These are phyloP conservation scores for Calonectria honghensis DNA, from an alignment of 2,329 filamentous ascomycete genomes.

Conservation along the genomic window DNA sequence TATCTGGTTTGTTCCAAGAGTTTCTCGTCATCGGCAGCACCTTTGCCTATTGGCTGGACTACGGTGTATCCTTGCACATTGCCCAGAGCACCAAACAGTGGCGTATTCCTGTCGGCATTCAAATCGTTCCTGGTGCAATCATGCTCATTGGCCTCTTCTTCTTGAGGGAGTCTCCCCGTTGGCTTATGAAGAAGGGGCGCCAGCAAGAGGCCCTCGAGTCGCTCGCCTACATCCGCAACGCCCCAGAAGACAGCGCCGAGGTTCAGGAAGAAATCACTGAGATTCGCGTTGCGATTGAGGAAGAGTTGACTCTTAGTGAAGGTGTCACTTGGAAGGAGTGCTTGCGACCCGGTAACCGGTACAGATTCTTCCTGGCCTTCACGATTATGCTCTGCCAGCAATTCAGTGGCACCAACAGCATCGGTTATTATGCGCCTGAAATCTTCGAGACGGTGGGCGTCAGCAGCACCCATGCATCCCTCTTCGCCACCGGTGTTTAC, in stretches of 20 bases:
- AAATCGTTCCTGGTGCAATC: slow-evolving; percentile 33
- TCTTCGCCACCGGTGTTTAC: slow-evolving; percentile 57
- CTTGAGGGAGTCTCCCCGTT: slow-evolving; percentile 47
- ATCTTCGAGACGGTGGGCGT: slow-evolving; percentile 57
- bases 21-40: slow-evolving; percentile 49
- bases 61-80: slow-evolving; percentile 44
- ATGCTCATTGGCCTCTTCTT: slow-evolving; percentile 33
- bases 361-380: slow-evolving; percentile 33
- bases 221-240: slow-evolving; percentile 35
- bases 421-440: slow-evolving; percentile 58
- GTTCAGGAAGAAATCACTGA: slow-evolving; percentile 27
- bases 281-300: slow-evolving; percentile 21
- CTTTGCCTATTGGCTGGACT: slow-evolving; percentile 46
- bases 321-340: slow-evolving; percentile 28
- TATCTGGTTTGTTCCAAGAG: slow-evolving; percentile 51
- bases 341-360: slow-evolving; percentile 24
- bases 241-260: not conserved
- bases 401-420: slow-evolving; percentile 57
- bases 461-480: slow-evolving; percentile 48
- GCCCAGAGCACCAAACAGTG: slow-evolving; percentile 43
- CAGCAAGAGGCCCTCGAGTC: slow-evolving; percentile 40
- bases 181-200: slow-evolving; percentile 49
- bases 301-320: slow-evolving; percentile 27
- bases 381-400: slow-evolving; percentile 45
- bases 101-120: slow-evolving; percentile 38